Evolutionary conservation across 2,329 filamentous ascomycete genomes (phyloP), one percentile per base, ranked within the genome.

Genomic region (Chaetomiaceae sp.): DNA sequence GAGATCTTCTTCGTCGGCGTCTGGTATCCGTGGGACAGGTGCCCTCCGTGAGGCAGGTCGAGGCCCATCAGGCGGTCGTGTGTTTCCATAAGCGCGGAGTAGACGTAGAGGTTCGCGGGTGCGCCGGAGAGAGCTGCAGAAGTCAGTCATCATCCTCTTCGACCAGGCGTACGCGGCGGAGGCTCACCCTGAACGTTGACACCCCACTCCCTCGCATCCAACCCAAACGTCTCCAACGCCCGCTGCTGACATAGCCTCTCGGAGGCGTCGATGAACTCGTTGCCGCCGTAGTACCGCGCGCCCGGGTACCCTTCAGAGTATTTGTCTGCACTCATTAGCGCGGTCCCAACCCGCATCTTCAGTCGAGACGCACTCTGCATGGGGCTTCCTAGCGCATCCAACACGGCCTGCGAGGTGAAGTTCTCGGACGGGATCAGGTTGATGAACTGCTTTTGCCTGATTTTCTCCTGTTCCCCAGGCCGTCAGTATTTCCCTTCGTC

Each of bases 301-400:
- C 94, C 94, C 29, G 92, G 94, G 66, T 99, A 99, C 47, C 94
- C 94, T 72, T 99, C 94, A 0, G 94, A 97, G 75, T 99, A 99
- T 72, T 99, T 97, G 74, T 97, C 89, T 88, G 66, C 58, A 57
- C 51, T 65, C 38, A 59, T 72, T 67, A 59, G 50, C 47, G n/a
- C n/a, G 17, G 36, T 47, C 25, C 47, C 14, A 6, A 44, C 38
- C 22, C 22, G 4, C 23, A 29, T 40, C 22, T 12, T 46, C 38
- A 1, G 15, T 15, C 20, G n/a, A 38, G 40, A 73, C 81, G 62
- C 75, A 91, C 89, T 96, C 72, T 95, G 91, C 91, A 96, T 96
- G 50, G 91, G 87, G 77, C 90, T 95, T 61, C 91, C 91, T 56
- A 96, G 78, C 31, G 91, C 89, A 78, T 96, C 91, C 52, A 96